These are phyloP conservation scores for Sarocladiaceae sp. DNA, from an alignment of 2,329 filamentous ascomycete species.

Conservation along the genomic window DNA sequence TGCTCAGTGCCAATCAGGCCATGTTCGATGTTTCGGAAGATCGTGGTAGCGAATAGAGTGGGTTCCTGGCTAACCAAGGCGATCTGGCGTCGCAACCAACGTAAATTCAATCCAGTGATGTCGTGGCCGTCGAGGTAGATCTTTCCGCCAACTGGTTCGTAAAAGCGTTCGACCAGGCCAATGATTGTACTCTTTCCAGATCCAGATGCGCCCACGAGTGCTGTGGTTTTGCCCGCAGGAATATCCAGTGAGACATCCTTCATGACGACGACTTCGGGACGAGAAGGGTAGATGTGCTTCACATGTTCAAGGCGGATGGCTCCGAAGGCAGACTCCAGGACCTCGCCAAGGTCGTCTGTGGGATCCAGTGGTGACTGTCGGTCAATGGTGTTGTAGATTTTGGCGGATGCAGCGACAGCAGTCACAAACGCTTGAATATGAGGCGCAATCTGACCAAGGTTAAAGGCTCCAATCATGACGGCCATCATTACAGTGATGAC, in stretches of 20 bases:
- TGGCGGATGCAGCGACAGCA: constrained; percentile 76
- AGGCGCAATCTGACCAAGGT: constrained; percentile 80
- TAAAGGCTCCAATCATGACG: constrained; percentile 90
- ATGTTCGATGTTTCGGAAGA: constrained; percentile 85
- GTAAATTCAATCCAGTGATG: constrained; percentile 75
- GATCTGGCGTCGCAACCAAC: constrained; percentile 89
- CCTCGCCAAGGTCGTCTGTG: constrained; percentile 63
- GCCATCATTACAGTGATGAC: constrained; percentile 85
- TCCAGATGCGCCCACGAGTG: constrained; percentile 88
- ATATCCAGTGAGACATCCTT: constrained; percentile 74
- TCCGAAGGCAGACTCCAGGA: constrained; percentile 55
- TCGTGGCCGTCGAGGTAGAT: constrained; percentile 81
- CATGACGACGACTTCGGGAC: constrained; percentile 87
- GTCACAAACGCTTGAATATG: constrained; percentile 84
- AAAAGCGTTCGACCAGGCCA: constrained; percentile 89
- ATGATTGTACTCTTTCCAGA: constrained; percentile 95
- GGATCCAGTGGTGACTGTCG: constrained; percentile 81
- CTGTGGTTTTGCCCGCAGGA: constrained; percentile 87
- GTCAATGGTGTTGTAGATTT: constrained; percentile 94
- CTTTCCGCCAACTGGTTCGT: constrained; percentile 76
- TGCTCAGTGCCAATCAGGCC: constrained; percentile 81
- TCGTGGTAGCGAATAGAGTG: constrained; percentile 82
- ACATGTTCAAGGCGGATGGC: constrained; percentile 76
- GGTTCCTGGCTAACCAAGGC: constrained; percentile 92
- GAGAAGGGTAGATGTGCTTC: constrained; percentile 91